Percentiles rank a stretch among this genome's conserved stretches.
Conservation (phyloP, 345 rosid genomes). For the Heritiera littoralis region DNA sequence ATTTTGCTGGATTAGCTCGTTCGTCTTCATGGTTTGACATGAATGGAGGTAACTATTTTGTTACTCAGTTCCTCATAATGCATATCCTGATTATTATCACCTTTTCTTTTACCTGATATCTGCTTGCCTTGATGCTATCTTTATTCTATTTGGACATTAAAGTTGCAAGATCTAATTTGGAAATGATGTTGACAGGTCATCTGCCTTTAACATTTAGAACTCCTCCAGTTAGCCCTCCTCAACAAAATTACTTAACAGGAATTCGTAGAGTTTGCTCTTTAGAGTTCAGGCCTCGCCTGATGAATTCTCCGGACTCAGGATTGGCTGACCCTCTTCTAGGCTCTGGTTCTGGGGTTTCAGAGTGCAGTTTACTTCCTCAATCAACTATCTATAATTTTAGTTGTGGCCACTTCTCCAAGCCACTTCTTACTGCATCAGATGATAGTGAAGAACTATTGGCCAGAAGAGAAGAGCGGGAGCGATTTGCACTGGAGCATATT, state of each 20-base stretch:
- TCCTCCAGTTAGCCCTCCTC: constrained; percentile 99
- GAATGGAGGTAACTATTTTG: constrained; percentile 63
- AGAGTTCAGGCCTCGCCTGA: constrained; percentile 88
- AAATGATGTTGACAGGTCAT: constrained; percentile 65
- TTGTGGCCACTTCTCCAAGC: constrained; percentile 95
- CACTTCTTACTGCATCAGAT: constrained; percentile 79
- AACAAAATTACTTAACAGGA: constrained; percentile 73
- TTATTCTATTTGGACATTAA: constrained; percentile 3
- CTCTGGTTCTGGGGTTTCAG: constrained; percentile 60
- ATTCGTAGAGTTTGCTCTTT: constrained; percentile 93
- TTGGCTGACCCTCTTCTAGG: constrained; percentile 89
- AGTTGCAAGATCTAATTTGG: constrained; percentile 18
- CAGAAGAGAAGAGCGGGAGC: constrained; percentile 91
- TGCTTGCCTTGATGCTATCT: background rate
- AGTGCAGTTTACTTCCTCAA: constrained; percentile 84
- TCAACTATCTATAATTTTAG: constrained; percentile 96
- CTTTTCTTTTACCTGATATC: constrained; percentile 3
- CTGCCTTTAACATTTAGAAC: constrained; percentile 87
- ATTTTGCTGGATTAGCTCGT: constrained; percentile 74
- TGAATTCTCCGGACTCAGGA: constrained; percentile 88
- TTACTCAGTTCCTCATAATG: background rate
- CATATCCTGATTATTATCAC: background rate
- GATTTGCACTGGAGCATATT: constrained; percentile 76
- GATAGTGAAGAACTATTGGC: constrained; percentile 71
- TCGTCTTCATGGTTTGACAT: constrained; percentile 96